phyloP scores from a whole-genome alignment of 208 protist genomes.

The Acanthamoeba sp. region DNA sequence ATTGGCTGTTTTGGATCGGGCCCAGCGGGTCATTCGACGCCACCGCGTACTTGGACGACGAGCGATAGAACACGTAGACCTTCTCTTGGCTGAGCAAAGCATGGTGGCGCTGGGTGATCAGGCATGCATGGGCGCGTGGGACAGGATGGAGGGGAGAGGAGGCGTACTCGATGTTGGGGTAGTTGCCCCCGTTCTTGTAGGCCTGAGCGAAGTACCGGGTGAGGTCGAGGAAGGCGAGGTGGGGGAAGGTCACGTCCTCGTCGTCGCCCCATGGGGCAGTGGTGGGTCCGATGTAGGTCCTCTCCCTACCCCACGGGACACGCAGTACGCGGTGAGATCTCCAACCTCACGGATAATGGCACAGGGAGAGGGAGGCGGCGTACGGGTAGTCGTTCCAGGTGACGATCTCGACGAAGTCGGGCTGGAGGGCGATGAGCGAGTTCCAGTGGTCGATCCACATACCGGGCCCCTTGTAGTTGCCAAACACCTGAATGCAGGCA shows the following conservation, averaged over 20 bases:
- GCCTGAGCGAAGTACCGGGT: background rate
- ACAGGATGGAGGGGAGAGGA: too few species aligned
- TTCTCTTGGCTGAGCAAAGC: conserved; percentile 2
- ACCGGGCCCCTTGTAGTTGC: conserved; percentile 25
- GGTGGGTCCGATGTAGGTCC: conserved; percentile 27
- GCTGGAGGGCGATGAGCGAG: conserved; percentile 10
- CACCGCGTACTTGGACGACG: conserved; percentile 31
- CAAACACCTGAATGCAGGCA: conserved; percentile 39
- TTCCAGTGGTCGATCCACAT: conserved; percentile 44
- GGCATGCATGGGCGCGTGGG: background rate
- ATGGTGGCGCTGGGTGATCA: background rate
- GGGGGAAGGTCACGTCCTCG: background rate
- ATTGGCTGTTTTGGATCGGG: conserved; percentile 1
- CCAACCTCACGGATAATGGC: too few species aligned
- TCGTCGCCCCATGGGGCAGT: background rate
- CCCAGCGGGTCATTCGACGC: background rate
- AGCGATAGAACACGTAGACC: conserved; percentile 30
- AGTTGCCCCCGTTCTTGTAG: conserved; percentile 35
- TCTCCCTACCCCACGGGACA: background rate
- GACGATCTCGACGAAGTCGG: conserved; percentile 54
- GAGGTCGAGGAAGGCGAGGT: conserved; percentile 52
- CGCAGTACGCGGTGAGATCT: background rate
- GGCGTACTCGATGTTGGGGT: background rate
- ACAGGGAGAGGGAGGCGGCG: background rate
- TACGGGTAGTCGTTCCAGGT: conserved; percentile 62